Conservation (phyloP, 345 rosid species). For the Aquilaria sinensis region DNA sequence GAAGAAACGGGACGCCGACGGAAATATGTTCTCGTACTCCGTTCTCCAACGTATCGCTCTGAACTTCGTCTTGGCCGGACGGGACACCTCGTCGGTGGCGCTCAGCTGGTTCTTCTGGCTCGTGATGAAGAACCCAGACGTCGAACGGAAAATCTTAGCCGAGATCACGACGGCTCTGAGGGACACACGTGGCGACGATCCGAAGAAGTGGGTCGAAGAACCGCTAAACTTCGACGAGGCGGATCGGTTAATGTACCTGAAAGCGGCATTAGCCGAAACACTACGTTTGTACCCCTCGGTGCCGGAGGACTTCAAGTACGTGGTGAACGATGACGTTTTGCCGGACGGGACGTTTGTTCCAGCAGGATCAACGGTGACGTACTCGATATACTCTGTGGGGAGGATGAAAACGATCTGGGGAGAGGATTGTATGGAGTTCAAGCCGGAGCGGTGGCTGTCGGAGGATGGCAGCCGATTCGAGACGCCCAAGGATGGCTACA, state of each 20-base stretch:
- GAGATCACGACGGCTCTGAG: slow-evolving; percentile 56
- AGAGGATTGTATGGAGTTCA: slow-evolving; percentile 72
- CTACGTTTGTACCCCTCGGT: slow-evolving; percentile 90
- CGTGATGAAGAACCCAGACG: slow-evolving; percentile 55
- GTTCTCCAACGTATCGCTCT: slow-evolving; percentile 86
- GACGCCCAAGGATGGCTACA: slow-evolving; percentile 72
- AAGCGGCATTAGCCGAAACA: slow-evolving; percentile 86
- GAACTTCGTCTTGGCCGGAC: slow-evolving; percentile 87
- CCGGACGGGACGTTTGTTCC: slow-evolving; percentile 80
- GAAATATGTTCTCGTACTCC: slow-evolving; percentile 42
- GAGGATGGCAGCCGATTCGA: slow-evolving; percentile 49
- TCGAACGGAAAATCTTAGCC: slow-evolving; percentile 55
- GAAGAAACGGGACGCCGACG: slow-evolving; percentile 64
- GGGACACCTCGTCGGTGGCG: slow-evolving; percentile 92
- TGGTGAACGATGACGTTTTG: slow-evolving; percentile 58
- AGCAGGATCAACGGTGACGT: slow-evolving; percentile 78
- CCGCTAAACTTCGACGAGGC: slow-evolving; percentile 82
- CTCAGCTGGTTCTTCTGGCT: slow-evolving; percentile 97
- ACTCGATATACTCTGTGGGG: slow-evolving; percentile 82
- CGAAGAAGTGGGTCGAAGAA: slow-evolving; percentile 52
- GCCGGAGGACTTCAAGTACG: slow-evolving; percentile 82
- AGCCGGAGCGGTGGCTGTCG: slow-evolving; percentile 81
- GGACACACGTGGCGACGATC: slow-evolving; percentile 61
- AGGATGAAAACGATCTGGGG: slow-evolving; percentile 94
- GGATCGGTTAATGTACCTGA: slow-evolving; percentile 61